A percentile compares a stretch with the other conserved stretches of the same genome.
Conservation (phyloP, 306 rosid species). For the Prunus davidiana region DNA sequence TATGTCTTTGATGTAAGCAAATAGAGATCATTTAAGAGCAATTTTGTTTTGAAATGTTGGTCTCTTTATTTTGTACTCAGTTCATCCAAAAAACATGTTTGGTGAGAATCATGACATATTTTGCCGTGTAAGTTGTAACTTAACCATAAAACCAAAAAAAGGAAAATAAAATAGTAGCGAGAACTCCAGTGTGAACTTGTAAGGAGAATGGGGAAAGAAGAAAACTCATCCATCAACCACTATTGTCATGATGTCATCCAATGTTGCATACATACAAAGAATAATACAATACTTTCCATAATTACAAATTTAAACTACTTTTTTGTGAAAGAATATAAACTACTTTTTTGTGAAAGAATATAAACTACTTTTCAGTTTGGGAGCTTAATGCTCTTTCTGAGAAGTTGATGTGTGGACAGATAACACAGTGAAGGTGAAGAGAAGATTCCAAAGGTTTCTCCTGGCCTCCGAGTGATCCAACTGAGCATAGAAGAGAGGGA, state of each 20-base stretch:
- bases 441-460: neutral
- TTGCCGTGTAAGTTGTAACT: neutral
- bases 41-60: neutral
- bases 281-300: neutral
- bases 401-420: neutral
- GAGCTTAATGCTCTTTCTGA: neutral
- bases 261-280: neutral
- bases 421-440: neutral
- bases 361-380: neutral
- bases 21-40: neutral
- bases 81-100: neutral
- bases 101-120: neutral
- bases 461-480: neutral
- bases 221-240: neutral
- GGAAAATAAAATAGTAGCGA: neutral
- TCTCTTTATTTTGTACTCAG: neutral
- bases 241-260: neutral
- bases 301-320: neutral
- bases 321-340: neutral
- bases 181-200: neutral
- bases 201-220: neutral
- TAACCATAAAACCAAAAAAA: neutral
- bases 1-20: neutral
- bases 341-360: neutral
- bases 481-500: neutral